Conservation (phyloP, 768 basidiomycete species). For the Agaricus subrufescens region DNA sequence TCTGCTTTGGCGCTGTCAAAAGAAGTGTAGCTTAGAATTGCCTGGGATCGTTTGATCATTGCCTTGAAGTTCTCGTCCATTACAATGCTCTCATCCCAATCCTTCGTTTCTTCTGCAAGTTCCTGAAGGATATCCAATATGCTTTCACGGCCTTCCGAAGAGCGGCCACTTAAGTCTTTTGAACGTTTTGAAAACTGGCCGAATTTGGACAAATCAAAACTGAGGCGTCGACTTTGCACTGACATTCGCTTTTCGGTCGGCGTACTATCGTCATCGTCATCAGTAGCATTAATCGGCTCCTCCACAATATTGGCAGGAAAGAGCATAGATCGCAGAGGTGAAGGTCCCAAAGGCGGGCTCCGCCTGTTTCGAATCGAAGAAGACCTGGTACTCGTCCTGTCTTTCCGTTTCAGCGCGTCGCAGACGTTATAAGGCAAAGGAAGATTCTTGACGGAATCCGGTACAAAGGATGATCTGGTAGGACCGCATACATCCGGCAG, state of each 20-base stretch:
- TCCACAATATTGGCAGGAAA: conserved; percentile 27
- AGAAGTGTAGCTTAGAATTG: not conserved
- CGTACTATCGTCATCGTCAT: not conserved
- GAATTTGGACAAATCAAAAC: not conserved
- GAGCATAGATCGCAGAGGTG: conserved; percentile 41
- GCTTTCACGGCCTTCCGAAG: conserved; percentile 16
- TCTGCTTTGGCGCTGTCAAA: conserved; percentile 5
- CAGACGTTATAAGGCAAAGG: not conserved
- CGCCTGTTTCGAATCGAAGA: conserved; percentile 23
- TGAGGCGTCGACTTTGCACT: not conserved
- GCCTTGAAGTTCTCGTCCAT: conserved; percentile 43
- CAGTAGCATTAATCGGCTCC: conserved; percentile 14
- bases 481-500: not conserved
- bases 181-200: not conserved
- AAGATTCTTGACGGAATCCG: not conserved
- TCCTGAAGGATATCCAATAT: conserved; percentile 41
- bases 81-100: conserved; percentile 46
- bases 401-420: not conserved
- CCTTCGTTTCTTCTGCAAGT: conserved; percentile 43
- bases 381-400: conserved; percentile 2
- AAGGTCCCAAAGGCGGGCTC: conserved; percentile 39
- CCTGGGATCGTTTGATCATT: conserved; percentile 32
- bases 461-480: not conserved
- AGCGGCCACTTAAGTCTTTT: not conserved
- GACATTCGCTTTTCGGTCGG: not conserved